Conservation (phyloP, 495 filamentous ascomycete species). For the Penicillium psychrofluorescens region DNA sequence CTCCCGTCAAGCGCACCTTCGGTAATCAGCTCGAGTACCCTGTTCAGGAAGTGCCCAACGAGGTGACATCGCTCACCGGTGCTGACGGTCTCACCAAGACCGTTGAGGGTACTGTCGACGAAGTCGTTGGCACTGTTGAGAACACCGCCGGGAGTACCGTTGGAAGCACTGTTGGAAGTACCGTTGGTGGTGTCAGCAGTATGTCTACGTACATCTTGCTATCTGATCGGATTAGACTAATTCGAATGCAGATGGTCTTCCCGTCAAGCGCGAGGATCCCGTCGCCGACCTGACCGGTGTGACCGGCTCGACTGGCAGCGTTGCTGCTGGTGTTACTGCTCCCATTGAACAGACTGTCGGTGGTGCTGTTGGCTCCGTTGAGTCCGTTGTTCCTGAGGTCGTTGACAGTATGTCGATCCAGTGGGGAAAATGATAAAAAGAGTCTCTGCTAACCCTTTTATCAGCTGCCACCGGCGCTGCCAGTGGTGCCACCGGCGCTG, state of each 20-base stretch:
- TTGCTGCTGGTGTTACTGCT: no score
- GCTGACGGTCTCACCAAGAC: conserved; percentile 2
- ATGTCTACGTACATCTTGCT: neutral
- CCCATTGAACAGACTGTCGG: no score
- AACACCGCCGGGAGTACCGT: conserved; percentile 1
- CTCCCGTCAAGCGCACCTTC: no score
- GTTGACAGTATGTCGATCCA: no score
- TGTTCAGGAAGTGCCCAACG: no score
- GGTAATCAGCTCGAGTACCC: no score
- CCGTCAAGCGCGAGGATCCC: neutral
- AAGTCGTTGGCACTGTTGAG: conserved; percentile 7
- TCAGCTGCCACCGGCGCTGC: no score
- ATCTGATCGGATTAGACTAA: neutral
- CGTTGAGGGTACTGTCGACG: conserved; percentile 3
- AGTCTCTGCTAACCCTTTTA: no score
- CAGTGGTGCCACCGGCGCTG: neutral
- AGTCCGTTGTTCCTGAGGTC: no score
- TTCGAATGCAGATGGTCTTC: neutral
- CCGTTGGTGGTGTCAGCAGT: conserved; percentile 8
- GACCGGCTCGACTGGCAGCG: no score
- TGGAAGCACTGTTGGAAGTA: neutral
- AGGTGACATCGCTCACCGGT: neutral
- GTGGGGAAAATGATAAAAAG: no score
- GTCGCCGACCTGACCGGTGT: neutral
- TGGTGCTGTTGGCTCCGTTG: no score